Evolutionary conservation across 2,329 filamentous ascomycete species (phyloP), one percentile per base, ranked within the genome.

Genomic region (Myriosclerotinia curreyana): DNA sequence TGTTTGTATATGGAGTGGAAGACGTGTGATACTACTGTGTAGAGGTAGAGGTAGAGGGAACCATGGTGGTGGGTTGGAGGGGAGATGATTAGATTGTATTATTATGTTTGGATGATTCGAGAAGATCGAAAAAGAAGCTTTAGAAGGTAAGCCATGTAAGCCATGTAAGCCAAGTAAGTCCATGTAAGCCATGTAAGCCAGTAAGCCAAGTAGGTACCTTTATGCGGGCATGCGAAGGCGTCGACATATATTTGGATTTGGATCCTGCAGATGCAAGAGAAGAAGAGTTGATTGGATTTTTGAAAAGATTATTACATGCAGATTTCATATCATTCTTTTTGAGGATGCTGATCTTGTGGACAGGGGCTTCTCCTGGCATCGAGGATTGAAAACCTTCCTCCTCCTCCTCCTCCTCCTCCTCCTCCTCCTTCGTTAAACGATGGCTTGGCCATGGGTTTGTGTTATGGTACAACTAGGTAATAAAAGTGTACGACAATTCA

Each of bases 201-300:
- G 25, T 9, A 5, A 31, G 28, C 14, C 12, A 36, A 12, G 20
- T 55, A 55, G 17, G 25, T 44, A 42, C 34, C 20, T 20, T 56
- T 4, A 34, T 56, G 54, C 54, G 40, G 20, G 54, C 40, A n/a
- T 22, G 38, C 25, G 12, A 56, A 46, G 17, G 38, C 25, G 54
- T 56, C 54, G 25, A 31, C 28, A n/a, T 44, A 44, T 5, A 25
- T 34, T n/a, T 44, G 22, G 17, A 25, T 20, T 34, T 46, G 40
- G 38, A 56, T 56, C 54, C 40, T 46, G 40, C 54, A 34, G 54
- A 46, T 46, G 54, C n/a, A 58, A 38, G 15, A 42, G 53, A 55
- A 2, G 38, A 4, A 42, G 31, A 12, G 31, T 31, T 44, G 38
- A 56, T 46, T 56, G 53, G 53, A 20, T 56, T 11, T 11, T 28